Base-by-base conservation (phyloP, 2,329 filamentous ascomycete species). In the Aspergillus terreus region DNA sequence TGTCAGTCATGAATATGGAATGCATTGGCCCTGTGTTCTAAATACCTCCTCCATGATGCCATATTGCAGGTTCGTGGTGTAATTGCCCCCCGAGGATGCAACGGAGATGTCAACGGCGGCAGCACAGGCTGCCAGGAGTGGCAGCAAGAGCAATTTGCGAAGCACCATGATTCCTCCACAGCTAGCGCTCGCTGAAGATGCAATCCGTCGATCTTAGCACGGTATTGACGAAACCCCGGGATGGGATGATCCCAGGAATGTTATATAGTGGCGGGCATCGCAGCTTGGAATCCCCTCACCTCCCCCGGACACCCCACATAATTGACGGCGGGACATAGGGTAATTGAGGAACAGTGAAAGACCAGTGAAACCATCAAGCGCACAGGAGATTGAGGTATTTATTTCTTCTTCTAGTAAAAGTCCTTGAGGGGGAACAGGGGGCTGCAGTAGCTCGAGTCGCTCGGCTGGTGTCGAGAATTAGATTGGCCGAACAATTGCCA, bases 31-130 rank as follows among this genome's bases (percentile, higher is more conserved):
- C n/a, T 4, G 6, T 3, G 11, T 14, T 38, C n/a, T 9, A 6
- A 4, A 40, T 59, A 66, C 64, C 61, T 67, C 64, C 55, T 64
- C 61, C 64, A 67, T 67, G 1, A 59, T 58, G 33, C 64, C 64
- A 63, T 67, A 67, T 46, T 65, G 63, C 19, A 66, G 41, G 44
- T 51, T 54, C 4, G 56, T 58, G 2, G 63, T 65, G 11, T 47
- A 56, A 58, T 66, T 67, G 4, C 64, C 64, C 1, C 64, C 64
- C 15, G 61, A 63, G n/a, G 61, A 62, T 3, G 63, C 60, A 43
- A 66, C 63, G 3, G 63, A 61, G 19, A 66, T 63, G 9, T 61
- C 49, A 36, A 64, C 61, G 10, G 63, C 63, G 6, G 61, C 54
- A 47, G 55, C 47, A 44, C 55, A 58, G 3, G 60, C 57, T n/a